A percentile compares a stretch with the other conserved stretches of the same genome.
phyloP scores from a whole-genome alignment of 2,329 filamentous ascomycete genomes.

The Ophiostoma montium region DNA sequence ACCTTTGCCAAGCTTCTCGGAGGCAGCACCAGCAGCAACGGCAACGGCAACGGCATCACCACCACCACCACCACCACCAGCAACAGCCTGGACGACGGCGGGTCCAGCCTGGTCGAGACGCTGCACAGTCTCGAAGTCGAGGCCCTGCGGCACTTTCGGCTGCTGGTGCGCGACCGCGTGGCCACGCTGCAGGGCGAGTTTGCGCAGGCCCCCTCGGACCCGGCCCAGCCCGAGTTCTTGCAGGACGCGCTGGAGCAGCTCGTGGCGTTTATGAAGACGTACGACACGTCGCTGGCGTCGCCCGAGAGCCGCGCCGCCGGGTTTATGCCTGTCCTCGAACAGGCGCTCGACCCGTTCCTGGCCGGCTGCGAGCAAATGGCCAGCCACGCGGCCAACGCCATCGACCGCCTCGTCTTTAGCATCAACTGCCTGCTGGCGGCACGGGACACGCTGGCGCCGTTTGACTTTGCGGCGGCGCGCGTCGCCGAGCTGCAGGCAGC shows the following conservation, averaged over 20 bases:
- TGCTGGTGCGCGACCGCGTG: constrained; percentile 67
- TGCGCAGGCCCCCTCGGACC: constrained; percentile 53
- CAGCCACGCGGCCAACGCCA: constrained; percentile 37
- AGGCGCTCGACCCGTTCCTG: constrained; percentile 78
- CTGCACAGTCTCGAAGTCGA: constrained; percentile 58
- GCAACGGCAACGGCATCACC: background rate
- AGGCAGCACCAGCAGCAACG: background rate
- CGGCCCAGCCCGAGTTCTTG: constrained; percentile 68
- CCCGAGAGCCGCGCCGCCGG: constrained; percentile 45
- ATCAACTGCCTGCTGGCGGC: constrained; percentile 57
- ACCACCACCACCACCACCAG: too few species aligned
- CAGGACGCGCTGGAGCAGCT: constrained; percentile 68
- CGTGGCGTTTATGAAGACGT: constrained; percentile 66
- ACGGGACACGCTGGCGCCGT: constrained; percentile 38
- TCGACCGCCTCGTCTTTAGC: constrained; percentile 52
- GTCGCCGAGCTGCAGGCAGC: constrained; percentile 40
- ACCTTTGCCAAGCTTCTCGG: constrained; percentile 71
- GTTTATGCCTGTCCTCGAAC: constrained; percentile 61
- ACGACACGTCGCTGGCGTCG: constrained; percentile 63
- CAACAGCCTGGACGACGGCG: constrained; percentile 22
- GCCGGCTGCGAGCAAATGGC: constrained; percentile 58
- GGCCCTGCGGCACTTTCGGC: constrained; percentile 69
- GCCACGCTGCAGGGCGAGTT: constrained; percentile 60
- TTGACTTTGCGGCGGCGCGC: constrained; percentile 48
- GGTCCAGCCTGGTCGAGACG: constrained; percentile 55